phyloP scores from a whole-genome alignment of 257 asterid species.

The Nicotiana obtusifolia region DNA sequence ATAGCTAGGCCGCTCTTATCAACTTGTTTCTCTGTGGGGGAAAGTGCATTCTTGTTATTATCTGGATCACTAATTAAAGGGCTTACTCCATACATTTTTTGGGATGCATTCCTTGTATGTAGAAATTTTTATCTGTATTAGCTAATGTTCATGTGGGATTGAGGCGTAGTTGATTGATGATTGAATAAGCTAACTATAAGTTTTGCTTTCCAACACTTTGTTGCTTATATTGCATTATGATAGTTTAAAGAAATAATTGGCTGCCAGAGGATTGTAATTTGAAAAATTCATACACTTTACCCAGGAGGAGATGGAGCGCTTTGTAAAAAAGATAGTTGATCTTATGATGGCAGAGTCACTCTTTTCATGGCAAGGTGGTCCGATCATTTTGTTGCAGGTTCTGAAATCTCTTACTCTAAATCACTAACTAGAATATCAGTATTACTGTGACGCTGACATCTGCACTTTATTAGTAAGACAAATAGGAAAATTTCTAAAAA shows the following conservation, averaged over 20 bases:
- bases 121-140: neutral
- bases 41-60: neutral
- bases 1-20: neutral
- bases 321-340: slow-evolving; percentile 81
- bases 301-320: slow-evolving; percentile 92
- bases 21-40: neutral
- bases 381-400: slow-evolving; percentile 85
- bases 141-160: neutral
- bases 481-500: neutral
- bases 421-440: slow-evolving; percentile 3
- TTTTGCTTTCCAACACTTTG: neutral
- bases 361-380: slow-evolving; percentile 98
- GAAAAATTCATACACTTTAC: slow-evolving; percentile 9
- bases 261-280: neutral
- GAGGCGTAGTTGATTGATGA: neutral
- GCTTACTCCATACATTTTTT: neutral
- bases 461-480: neutral
- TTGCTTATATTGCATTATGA: neutral
- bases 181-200: neutral
- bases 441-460: neutral
- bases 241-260: slow-evolving; percentile 3
- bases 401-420: slow-evolving; percentile 16
- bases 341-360: slow-evolving; percentile 72
- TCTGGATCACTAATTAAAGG: neutral
- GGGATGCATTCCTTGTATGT: neutral